Evolutionary conservation across 2,329 filamentous ascomycete species (phyloP), one percentile per base, ranked within the genome.

Genomic region (Sclerotiophoma versabilis): DNA sequence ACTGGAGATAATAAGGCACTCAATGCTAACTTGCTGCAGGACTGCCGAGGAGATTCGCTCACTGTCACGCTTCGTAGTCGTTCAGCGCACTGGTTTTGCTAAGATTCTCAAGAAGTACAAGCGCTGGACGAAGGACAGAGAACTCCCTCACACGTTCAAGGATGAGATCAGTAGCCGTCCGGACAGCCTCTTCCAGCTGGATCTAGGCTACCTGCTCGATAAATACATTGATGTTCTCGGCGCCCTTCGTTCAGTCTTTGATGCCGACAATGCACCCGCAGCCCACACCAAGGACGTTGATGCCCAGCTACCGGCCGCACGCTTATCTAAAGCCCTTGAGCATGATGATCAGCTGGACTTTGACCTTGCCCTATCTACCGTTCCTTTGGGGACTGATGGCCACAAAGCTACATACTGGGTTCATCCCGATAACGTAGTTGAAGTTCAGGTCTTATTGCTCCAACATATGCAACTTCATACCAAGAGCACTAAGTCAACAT

Each of bases 81-180:
- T 89, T 2, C 91, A 96, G 70, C 81, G 87, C 9, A 84, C 88
- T 4, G 91, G 89, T 4, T 93, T 96, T 65, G 84, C 85, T 49
- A 96, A 96, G 76, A 87, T 96, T 30, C 78, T 93, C 27, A 95
- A 93, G 73, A 96, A 96, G 71, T 93, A 95, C 76, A 80, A 88
- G 82, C 93, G 92, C 82, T 95, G 91, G 91, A 93, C 91, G 3
- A 86, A 87, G 33, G 92, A 90, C 19, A 80, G 80, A 5, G 81
- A 83, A 0, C 78, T 95, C 19, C 83, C 84, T 56, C 77, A 79
- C 38, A 84, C 87, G 20, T 90, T 95, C 74, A 85, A 84, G 57
- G 82, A 87, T 25, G 83, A 87, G 62, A 77, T 93, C 20, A 79
- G 91, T 41, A 79, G 80, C 43, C 80, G 85, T 49, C 86, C 85